A percentile compares a stretch with the other conserved stretches of the same genome.
Conservation (phyloP, 371 early-diverging fungal genomes). For the Rhizopus stolonifer region DNA sequence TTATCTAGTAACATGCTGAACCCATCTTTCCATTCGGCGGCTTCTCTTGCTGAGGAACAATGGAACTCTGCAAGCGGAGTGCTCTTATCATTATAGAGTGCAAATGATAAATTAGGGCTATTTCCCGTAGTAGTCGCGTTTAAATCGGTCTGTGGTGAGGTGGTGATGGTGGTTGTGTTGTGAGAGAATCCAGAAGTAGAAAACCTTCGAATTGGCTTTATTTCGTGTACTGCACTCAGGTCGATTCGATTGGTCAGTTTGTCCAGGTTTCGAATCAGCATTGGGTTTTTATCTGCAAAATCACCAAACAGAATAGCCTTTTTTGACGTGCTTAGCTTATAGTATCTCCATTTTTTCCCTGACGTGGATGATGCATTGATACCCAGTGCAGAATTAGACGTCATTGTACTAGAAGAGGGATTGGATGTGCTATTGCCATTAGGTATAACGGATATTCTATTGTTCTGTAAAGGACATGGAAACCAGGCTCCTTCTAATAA, state of each 20-base stretch:
- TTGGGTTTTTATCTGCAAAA: slow-evolving; percentile 52
- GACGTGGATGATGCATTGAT: slow-evolving; percentile 8
- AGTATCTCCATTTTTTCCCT: slow-evolving; percentile 58
- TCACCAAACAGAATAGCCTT: slow-evolving; percentile 69
- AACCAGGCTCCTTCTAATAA: slow-evolving; percentile 76
- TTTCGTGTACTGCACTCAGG: slow-evolving; percentile 51
- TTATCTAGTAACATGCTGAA: slow-evolving; percentile 72
- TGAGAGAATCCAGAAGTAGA: not conserved
- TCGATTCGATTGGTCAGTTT: slow-evolving; percentile 55
- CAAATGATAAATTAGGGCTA: slow-evolving; percentile 38
- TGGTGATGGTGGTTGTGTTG: not conserved
- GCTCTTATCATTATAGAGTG: slow-evolving; percentile 46
- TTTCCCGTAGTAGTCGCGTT: not conserved
- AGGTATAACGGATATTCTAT: slow-evolving; percentile 17
- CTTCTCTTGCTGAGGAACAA: slow-evolving; percentile 52
- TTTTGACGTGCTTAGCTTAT: slow-evolving; percentile 62
- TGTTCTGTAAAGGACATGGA: slow-evolving; percentile 38
- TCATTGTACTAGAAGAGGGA: not conserved
- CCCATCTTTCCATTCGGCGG: slow-evolving; percentile 81
- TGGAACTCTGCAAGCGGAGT: slow-evolving; percentile 59
- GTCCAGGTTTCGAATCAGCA: slow-evolving; percentile 28
- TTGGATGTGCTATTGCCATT: not conserved
- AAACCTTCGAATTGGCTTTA: slow-evolving; percentile 45
- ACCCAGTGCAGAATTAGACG: slow-evolving; percentile 5
- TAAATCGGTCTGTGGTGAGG: not conserved